Base-by-base conservation (phyloP, 352 stramenopile genomes). In the Phytophthora brassicae region DNA sequence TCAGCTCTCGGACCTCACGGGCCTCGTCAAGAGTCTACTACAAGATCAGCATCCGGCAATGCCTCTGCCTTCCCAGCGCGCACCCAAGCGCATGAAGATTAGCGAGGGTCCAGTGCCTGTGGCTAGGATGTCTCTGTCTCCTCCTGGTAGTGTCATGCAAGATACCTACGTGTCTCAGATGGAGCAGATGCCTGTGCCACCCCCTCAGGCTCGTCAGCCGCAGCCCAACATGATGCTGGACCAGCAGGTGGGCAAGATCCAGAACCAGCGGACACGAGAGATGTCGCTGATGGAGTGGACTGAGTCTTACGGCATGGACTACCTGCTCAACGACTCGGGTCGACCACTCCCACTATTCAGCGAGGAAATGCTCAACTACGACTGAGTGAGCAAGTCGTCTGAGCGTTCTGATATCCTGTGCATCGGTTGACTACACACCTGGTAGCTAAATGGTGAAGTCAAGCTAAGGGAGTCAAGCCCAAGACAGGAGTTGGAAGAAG, bases 201-300 rank as follows among this genome's bases (percentile, higher is more conserved):
- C 26, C 26, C 26, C 26, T 22, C 68, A 74, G 39, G 41, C 60
- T 43, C 51, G 60, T 3, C 56, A 72, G 24, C 38, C 55, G 8
- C 66, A 68, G 57, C 52, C 51, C 7, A 65, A 60, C 33, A 48
- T 70, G 56, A 73, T 73, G 41, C 46, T 84, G 39, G 77, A 87
- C 13, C 48, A 4, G 26, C 26, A 64, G 9, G 67, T 75, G 48
- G 45, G 56, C 3, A 89, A 88, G 69, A 50, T 58, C 8, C 62
- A 73, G 45, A 86, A 77, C 41, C 68, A 76, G 47, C 64, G 64
- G 56, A 77, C 81, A 29, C 75, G 66, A 49, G 79, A 92, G 26
- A 85, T 89, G 68, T 81, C 81, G 19, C 56, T 92, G 2, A 72
- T 92, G 55, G 84, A 92, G 68, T 92, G 84, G 79, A 89, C 84